Evolutionary conservation across 768 basidiomycete species (phyloP).

Genomic region (Fistulinella prunicolor): DNA sequence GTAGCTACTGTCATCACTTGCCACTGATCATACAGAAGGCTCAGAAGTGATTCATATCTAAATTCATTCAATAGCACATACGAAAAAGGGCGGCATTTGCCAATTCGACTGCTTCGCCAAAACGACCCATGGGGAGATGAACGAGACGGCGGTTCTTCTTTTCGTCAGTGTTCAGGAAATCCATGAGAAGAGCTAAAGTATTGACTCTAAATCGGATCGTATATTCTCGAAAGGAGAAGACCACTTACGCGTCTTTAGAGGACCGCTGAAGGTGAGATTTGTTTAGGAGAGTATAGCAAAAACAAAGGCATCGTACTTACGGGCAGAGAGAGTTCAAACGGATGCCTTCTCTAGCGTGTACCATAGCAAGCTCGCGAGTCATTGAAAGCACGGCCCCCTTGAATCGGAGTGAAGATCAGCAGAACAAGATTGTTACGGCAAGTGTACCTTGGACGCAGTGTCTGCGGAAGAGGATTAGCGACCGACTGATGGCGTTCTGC

Average conservation of each 20-base stretch:
- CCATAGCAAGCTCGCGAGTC: slow-evolving; percentile 97
- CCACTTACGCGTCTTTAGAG: slow-evolving; percentile 85
- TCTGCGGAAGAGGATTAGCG: slow-evolving; percentile 44
- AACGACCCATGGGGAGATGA: slow-evolving; percentile 94
- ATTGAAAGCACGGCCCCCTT: slow-evolving; percentile 97
- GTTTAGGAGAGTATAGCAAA: slow-evolving; percentile 1
- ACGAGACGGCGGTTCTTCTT: slow-evolving; percentile 89
- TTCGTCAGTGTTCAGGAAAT: slow-evolving; percentile 95
- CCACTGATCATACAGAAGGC: slow-evolving; percentile 46
- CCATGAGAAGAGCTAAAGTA: slow-evolving; percentile 87
- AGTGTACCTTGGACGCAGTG: slow-evolving; percentile 83
- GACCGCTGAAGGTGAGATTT: slow-evolving; percentile 56
- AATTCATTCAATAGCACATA: slow-evolving; percentile 43
- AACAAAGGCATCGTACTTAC: slow-evolving; percentile 44
- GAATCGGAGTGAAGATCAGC: slow-evolving; percentile 11
- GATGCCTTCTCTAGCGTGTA: slow-evolving; percentile 96
- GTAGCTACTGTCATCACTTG: slow-evolving; percentile 94
- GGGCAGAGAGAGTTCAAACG: slow-evolving; percentile 95
- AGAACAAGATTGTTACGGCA: not conserved
- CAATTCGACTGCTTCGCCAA: slow-evolving; percentile 94
- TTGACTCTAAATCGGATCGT: not conserved
- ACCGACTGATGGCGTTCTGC: not conserved
- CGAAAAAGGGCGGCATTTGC: slow-evolving; percentile 92
- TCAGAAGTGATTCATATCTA: slow-evolving; percentile 7
- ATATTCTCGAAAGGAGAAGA: not conserved